Conservation (phyloP, 2,329 filamentous ascomycete species). For the Cladosporium sp. region DNA sequence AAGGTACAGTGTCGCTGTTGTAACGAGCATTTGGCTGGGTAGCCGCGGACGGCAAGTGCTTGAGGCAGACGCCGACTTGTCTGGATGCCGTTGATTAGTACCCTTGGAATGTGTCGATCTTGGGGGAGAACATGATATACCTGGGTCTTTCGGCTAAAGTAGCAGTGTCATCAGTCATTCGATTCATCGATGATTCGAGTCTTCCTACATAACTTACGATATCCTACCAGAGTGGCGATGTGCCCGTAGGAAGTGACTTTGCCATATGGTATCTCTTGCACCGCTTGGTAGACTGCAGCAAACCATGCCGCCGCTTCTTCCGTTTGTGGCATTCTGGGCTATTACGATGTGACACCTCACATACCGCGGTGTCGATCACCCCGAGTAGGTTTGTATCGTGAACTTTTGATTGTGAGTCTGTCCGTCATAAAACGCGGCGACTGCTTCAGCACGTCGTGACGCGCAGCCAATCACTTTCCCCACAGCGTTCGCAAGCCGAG, state of each 20-base stretch:
- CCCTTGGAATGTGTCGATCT: background rate
- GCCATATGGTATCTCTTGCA: slow-evolving; percentile 79
- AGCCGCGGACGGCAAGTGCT: slow-evolving; percentile 64
- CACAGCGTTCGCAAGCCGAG: background rate
- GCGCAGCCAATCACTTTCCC: background rate
- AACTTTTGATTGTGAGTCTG: background rate
- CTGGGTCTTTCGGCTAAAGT: slow-evolving; percentile 44
- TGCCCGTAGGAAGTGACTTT: slow-evolving; percentile 85
- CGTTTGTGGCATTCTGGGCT: slow-evolving; percentile 57
- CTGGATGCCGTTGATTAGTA: slow-evolving; percentile 34
- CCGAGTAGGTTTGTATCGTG: too few relatives aligned
- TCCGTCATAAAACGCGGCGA: background rate
- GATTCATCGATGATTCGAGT: background rate
- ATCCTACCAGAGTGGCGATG: slow-evolving; percentile 68
- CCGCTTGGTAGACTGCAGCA: slow-evolving; percentile 71
- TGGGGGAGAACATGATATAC: slow-evolving; percentile 22
- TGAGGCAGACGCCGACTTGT: slow-evolving; percentile 87
- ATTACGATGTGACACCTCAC: background rate
- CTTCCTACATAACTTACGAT: slow-evolving; percentile 51
- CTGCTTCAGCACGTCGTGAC: background rate
- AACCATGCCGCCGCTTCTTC: slow-evolving; percentile 75
- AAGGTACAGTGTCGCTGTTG: slow-evolving; percentile 77
- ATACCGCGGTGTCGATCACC: too few relatives aligned
- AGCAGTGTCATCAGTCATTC: background rate
- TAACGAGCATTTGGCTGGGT: slow-evolving; percentile 49